Evolutionary conservation across 768 basidiomycete species (phyloP).

Genomic region (Tulasnella sp.): DNA sequence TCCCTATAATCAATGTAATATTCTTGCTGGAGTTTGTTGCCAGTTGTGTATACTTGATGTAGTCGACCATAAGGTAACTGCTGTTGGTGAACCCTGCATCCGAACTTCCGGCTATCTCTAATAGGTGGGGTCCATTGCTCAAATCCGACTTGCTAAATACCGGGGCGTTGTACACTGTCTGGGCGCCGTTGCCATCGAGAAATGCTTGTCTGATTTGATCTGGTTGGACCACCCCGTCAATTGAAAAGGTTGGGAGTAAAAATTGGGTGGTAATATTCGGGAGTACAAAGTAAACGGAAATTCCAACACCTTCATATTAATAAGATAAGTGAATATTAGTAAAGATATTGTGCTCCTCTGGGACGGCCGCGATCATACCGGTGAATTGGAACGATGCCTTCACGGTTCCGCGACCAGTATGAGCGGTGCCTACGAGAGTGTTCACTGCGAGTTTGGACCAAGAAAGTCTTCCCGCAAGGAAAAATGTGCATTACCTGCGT

Average conservation of each 20-base stretch:
- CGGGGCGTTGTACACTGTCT: background rate
- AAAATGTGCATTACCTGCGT: background rate
- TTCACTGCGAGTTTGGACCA: background rate
- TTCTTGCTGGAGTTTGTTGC: background rate
- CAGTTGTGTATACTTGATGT: background rate
- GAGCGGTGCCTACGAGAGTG: background rate
- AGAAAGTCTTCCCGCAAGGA: background rate
- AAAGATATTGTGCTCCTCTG: background rate
- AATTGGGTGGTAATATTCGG: background rate
- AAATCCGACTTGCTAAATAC: background rate
- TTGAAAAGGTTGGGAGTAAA: background rate
- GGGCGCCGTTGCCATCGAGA: background rate
- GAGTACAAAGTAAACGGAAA: background rate
- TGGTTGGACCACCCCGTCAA: background rate
- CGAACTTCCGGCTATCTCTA: background rate
- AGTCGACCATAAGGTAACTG: background rate
- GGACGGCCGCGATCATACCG: background rate
- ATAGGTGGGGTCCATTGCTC: background rate
- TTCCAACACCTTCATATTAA: background rate
- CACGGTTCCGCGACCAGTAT: background rate
- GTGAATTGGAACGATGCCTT: background rate
- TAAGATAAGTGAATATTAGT: background rate
- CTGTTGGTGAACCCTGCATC: background rate
- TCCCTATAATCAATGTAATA: background rate
- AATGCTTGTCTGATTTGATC: background rate